Percentiles rank a stretch among this genome's conserved stretches.
Conservation (phyloP, 805 yeast species). For the Saccharomyces eubayanus region DNA sequence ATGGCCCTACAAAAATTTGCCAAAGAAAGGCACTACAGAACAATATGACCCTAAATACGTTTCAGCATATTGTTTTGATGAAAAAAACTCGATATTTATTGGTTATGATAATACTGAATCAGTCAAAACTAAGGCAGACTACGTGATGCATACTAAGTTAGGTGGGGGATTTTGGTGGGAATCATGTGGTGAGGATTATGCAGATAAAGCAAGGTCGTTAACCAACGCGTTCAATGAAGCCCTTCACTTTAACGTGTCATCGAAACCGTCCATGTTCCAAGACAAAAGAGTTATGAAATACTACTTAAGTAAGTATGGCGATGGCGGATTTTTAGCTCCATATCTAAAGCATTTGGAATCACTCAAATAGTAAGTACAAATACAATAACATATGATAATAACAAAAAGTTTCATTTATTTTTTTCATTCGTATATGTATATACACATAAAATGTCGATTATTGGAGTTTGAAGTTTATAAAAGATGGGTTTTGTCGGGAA, state of each 20-base stretch:
- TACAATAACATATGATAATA: background rate
- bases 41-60: constrained; percentile 44
- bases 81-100: constrained; percentile 34
- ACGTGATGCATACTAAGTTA: constrained; percentile 38
- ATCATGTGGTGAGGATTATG: constrained; percentile 59
- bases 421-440: background rate
- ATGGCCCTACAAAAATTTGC: constrained; percentile 50
- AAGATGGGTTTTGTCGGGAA: background rate
- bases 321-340: constrained; percentile 10
- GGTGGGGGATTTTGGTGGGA: constrained; percentile 98
- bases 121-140: constrained; percentile 50
- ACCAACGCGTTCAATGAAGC: constrained; percentile 37
- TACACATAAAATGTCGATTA: background rate
- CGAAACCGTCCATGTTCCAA: constrained; percentile 10
- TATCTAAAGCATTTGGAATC: background rate
- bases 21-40: constrained; percentile 39
- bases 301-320: constrained; percentile 15
- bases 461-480: background rate
- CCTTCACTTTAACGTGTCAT: constrained; percentile 12
- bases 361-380: background rate
- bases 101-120: constrained; percentile 60
- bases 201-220: constrained; percentile 33
- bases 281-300: constrained; percentile 10
- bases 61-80: constrained; percentile 46
- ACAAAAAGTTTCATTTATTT: background rate